phyloP scores from a whole-genome alignment of 495 filamentous ascomycete species.

The Hyaloscypha variabilis region DNA sequence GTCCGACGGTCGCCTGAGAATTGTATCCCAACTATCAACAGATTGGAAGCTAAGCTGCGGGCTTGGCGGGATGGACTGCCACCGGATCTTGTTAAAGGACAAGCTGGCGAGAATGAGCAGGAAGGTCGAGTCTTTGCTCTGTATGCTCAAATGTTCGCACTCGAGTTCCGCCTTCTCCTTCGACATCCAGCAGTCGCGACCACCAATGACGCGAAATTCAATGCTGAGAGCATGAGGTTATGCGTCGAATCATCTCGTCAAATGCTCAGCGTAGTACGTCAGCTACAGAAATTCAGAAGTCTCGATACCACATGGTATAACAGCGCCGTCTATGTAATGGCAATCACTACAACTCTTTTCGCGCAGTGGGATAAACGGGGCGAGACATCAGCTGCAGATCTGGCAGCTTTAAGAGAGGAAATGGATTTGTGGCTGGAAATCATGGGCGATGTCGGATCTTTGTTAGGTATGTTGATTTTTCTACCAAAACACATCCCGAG shows the following conservation, averaged over 20 bases:
- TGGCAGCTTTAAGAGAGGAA: conserved; percentile 60
- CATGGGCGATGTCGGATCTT: conserved; percentile 52
- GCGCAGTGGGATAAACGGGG: conserved; percentile 67
- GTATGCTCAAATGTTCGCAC: conserved; percentile 46
- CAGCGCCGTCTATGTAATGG: conserved; percentile 68
- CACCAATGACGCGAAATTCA: conserved; percentile 59
- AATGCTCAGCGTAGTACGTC: conserved; percentile 61
- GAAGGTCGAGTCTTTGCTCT: conserved; percentile 55
- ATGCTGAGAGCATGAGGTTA: conserved; percentile 64
- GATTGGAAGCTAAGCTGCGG: conserved; percentile 62
- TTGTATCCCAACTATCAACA: conserved; percentile 63
- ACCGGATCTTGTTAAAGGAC: conserved; percentile 45
- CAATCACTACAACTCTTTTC: conserved; percentile 73
- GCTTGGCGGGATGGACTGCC: conserved; percentile 61
- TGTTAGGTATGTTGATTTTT: conserved; percentile 28
- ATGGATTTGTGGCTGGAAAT: conserved; percentile 72
- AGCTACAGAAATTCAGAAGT: conserved; percentile 62
- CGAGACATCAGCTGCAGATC: conserved; percentile 53
- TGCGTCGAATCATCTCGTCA: conserved; percentile 67
- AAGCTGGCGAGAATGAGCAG: conserved; percentile 46
- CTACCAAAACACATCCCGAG: background rate
- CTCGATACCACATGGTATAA: conserved; percentile 86
- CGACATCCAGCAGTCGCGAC: conserved; percentile 73
- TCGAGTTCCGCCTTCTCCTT: conserved; percentile 55
- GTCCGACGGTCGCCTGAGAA: conserved; percentile 56